Conservation (phyloP, 768 basidiomycete genomes). For the Daedalea quercina region DNA sequence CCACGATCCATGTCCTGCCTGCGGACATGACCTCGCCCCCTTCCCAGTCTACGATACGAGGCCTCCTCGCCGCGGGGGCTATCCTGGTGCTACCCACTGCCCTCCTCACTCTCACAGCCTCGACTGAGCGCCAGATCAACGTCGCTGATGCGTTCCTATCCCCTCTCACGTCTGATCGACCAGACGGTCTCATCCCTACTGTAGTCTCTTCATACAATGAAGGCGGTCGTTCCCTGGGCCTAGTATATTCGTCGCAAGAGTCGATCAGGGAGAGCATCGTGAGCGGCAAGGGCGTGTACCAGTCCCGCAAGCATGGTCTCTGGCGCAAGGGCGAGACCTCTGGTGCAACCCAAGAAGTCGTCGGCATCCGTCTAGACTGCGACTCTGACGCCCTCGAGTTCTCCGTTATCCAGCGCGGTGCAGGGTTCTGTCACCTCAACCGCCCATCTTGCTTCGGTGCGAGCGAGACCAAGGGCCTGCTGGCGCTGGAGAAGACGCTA, state of each 20-base stretch:
- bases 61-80: slow-evolving; percentile 50
- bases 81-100: slow-evolving; percentile 67
- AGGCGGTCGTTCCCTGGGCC: slow-evolving; percentile 73
- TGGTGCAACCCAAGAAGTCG: slow-evolving; percentile 85
- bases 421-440: slow-evolving; percentile 91
- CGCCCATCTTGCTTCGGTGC: slow-evolving; percentile 81
- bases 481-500: slow-evolving; percentile 76
- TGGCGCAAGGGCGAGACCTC: slow-evolving; percentile 98
- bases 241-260: slow-evolving; percentile 90
- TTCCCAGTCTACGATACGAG: slow-evolving; percentile 52
- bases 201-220: slow-evolving; percentile 68
- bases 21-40: slow-evolving; percentile 43
- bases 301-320: slow-evolving; percentile 91
- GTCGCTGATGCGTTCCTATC: slow-evolving; percentile 85
- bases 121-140: slow-evolving; percentile 56
- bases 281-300: slow-evolving; percentile 90
- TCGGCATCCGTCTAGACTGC: slow-evolving; percentile 82
- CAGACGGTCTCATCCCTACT: slow-evolving; percentile 91
- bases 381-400: slow-evolving; percentile 92
- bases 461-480: slow-evolving; percentile 60
- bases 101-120: slow-evolving; percentile 53
- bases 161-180: slow-evolving; percentile 74
- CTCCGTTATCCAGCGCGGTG: slow-evolving; percentile 81
- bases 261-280: slow-evolving; percentile 83
- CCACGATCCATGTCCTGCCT: slow-evolving; percentile 53